Conservation (phyloP, 345 rosid genomes). For the Sisymbrium irio region DNA sequence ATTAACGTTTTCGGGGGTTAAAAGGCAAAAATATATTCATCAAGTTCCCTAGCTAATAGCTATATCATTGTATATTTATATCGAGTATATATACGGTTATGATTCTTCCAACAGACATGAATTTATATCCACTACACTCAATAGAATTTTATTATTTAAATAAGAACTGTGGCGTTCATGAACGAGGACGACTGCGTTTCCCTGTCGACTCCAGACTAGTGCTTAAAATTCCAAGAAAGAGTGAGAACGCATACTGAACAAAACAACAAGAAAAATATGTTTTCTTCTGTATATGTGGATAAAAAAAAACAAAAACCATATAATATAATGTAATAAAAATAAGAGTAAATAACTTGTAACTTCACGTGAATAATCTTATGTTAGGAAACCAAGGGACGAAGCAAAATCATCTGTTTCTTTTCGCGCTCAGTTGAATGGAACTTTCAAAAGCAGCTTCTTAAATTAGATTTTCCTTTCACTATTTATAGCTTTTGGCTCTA, state of each 20-base stretch:
- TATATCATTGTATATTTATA: too few relatives aligned
- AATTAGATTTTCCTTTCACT: background rate
- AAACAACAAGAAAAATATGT: background rate
- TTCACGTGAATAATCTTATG: background rate
- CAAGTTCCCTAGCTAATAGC: background rate
- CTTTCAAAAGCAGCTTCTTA: background rate
- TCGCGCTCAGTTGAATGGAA: background rate
- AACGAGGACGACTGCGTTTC: background rate
- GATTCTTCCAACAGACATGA: too few relatives aligned
- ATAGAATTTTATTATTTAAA: too few relatives aligned
- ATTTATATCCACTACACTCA: too few relatives aligned
- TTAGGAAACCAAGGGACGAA: background rate
- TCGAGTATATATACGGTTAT: too few relatives aligned
- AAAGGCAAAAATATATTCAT: background rate
- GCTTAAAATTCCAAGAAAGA: constrained; percentile 23
- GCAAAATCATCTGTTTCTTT: background rate
- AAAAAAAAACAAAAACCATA: background rate
- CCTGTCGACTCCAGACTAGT: background rate
- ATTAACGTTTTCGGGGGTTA: too few relatives aligned
- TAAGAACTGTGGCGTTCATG: background rate
- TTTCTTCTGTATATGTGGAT: background rate
- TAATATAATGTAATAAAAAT: background rate
- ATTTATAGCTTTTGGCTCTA: background rate
- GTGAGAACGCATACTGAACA: background rate
- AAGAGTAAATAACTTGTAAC: background rate